Evolutionary conservation across 352 stramenopile species (phyloP).

Genomic region (Thalassiosira hispida): DNA sequence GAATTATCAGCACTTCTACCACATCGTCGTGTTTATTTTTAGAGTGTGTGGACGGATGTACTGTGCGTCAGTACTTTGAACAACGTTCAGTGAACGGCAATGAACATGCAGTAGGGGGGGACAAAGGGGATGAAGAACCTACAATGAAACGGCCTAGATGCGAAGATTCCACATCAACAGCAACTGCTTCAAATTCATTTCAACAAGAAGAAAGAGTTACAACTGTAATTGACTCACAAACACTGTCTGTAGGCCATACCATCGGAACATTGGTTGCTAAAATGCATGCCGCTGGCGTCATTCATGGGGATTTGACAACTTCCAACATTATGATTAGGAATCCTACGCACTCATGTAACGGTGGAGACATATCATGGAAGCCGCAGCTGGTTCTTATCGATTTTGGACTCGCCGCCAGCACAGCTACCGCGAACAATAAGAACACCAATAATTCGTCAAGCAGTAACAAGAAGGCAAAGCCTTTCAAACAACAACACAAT

Average conservation of each 20-base stretch:
- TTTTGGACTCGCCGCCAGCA: too few relatives aligned
- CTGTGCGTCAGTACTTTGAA: constrained; percentile 67
- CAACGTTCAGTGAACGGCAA: constrained; percentile 8
- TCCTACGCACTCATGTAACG: too few relatives aligned
- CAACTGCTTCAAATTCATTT: neutral
- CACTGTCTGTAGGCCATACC: constrained; percentile 85
- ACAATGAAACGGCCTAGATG: constrained; percentile 9
- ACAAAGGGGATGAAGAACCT: constrained; percentile 19
- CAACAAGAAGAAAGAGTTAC: constrained; percentile 35
- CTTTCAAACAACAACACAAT: constrained; percentile 53
- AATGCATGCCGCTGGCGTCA: too few relatives aligned
- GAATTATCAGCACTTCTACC: constrained; percentile 3
- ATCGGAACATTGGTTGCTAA: too few relatives aligned
- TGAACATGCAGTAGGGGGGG: neutral
- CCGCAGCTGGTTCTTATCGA: too few relatives aligned
- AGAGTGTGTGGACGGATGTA: constrained; percentile 69
- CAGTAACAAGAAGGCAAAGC: constrained; percentile 9
- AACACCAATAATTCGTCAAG: too few relatives aligned
- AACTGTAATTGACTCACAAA: constrained; percentile 48
- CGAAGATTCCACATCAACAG: neutral
- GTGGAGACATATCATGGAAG: too few relatives aligned
- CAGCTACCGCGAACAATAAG: too few relatives aligned
- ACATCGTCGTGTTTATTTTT: constrained; percentile 64
- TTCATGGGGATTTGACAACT: too few relatives aligned
- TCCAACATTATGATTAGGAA: too few relatives aligned